Evolutionary conservation across 345 rosid species (phyloP), one percentile per base, ranked within the genome.

Genomic region (Populus pruinosa): DNA sequence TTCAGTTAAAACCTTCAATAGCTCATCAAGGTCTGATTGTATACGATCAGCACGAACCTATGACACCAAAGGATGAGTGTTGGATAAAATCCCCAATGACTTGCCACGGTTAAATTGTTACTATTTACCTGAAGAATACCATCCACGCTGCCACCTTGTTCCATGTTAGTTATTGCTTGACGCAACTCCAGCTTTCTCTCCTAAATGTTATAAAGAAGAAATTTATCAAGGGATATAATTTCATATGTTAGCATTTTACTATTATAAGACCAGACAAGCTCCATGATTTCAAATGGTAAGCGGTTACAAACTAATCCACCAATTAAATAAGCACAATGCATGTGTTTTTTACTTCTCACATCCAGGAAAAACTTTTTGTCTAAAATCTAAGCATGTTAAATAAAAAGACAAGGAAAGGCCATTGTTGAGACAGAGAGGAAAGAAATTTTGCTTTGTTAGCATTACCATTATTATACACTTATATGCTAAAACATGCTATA

Each of bases 11-110:
- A 86, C 96, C 89, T 88, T 93, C 87, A 92, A 70, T 75, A 96
- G 86, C 85, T 91, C 99, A 83, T 93, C 99, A 63, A 96, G 88
- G 89, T 96, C 94, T 78, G 97, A 93, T 81, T 96, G 98, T 83
- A 93, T 89, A 50, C 96, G 91, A 83, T 96, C 99, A 76, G 98
- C 97, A 70, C 95, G 98, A 73, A 93, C 99, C 99, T 96, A 82
- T 78, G 75, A 33, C 80, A 77, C 10, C 64, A 79, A 85, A 56
- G 31, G 59, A 61, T 78, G 71, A 77, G 69, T 31, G 36, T 27
- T 44, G 66, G 75, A 64, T 36, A 56, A 62, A 76, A 59, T 74
- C 77, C 69, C 69, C 67, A 70, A 35, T 41, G 39, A 76, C 64
- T 69, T 55, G 44, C 53, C 56, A 50, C 50, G 56, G 41, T 33